A percentile compares a stretch with the other conserved stretches of the same genome.
These are phyloP conservation scores for Termitomyces eurrhizus DNA, from an alignment of 768 basidiomycete genomes.

Conservation along the genomic window DNA sequence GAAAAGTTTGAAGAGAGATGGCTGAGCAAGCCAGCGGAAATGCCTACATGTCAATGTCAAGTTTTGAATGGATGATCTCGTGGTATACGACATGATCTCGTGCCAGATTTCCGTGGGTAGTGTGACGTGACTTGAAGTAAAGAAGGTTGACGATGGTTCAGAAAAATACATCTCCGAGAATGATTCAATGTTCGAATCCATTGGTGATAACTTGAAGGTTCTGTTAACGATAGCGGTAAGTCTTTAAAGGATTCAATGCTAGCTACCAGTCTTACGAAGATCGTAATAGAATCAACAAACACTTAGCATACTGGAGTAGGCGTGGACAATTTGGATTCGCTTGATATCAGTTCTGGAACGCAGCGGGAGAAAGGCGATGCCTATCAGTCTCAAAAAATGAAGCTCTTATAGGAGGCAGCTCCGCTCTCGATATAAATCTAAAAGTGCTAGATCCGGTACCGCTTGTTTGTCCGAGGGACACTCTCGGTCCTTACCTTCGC, in stretches of 20 bases:
- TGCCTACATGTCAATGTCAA: slow-evolving; percentile 12
- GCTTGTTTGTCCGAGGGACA: neutral
- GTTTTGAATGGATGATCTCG: slow-evolving; percentile 7
- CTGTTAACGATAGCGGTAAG: neutral
- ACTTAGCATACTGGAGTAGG: neutral
- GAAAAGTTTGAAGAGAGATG: slow-evolving; percentile 18
- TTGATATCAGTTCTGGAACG: neutral
- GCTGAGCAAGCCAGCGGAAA: slow-evolving; percentile 17
- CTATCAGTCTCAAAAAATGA: neutral
- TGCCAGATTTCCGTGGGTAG: slow-evolving; percentile 19
- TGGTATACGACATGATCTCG: slow-evolving; percentile 13
- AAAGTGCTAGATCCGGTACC: neutral
- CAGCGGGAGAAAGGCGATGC: neutral
- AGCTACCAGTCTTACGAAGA: neutral
- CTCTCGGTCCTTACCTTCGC: neutral
- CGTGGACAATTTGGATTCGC: neutral
- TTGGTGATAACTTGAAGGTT: neutral
- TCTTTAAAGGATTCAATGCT: neutral
- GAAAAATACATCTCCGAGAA: neutral
- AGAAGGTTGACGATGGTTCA: neutral
- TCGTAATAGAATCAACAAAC: neutral
- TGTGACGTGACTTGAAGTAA: neutral
- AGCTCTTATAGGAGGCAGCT: neutral
- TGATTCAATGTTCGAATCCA: neutral
- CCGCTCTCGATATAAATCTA: neutral